Percentiles rank a stretch among this genome's conserved stretches.
Conservation (phyloP, 2,329 filamentous ascomycete species). For the Aspergillus transmontanensis region DNA sequence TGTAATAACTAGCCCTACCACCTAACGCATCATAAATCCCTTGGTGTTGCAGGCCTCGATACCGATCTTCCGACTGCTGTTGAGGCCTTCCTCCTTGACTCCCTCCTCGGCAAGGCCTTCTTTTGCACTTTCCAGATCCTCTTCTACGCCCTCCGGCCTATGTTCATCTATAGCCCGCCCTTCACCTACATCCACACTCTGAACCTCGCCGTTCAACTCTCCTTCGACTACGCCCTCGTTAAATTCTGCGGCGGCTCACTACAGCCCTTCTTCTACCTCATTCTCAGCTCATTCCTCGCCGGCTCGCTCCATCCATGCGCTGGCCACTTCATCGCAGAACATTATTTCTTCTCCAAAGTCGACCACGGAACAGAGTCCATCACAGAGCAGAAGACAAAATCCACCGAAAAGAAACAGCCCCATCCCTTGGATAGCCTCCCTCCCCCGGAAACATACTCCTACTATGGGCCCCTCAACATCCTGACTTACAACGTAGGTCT, state of each 20-base stretch:
- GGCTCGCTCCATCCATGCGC: slow-evolving; percentile 92
- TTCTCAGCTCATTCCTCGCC: slow-evolving; percentile 89
- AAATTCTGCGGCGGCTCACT: slow-evolving; percentile 56
- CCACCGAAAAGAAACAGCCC: slow-evolving; percentile 35
- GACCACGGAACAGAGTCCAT: slow-evolving; percentile 49
- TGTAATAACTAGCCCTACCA: slow-evolving; percentile 73
- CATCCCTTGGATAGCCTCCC: slow-evolving; percentile 64
- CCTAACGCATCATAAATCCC: slow-evolving; percentile 97
- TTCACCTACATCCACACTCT: slow-evolving; percentile 81
- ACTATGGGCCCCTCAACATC: slow-evolving; percentile 91
- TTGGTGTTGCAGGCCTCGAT: slow-evolving; percentile 93
- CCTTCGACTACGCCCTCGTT: slow-evolving; percentile 74
- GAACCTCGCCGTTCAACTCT: slow-evolving; percentile 76
- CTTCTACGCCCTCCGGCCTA: slow-evolving; percentile 95
- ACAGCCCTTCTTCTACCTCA: slow-evolving; percentile 75
- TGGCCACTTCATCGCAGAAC: slow-evolving; percentile 97
- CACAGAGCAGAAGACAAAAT: slow-evolving; percentile 51
- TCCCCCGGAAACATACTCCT: slow-evolving; percentile 92
- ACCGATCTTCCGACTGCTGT: slow-evolving; percentile 91
- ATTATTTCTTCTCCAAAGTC: slow-evolving; percentile 69
- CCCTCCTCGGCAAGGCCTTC: slow-evolving; percentile 91
- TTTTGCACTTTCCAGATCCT: slow-evolving; percentile 99
- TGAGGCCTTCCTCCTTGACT: slow-evolving; percentile 92
- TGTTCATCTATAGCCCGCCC: slow-evolving; percentile 88
- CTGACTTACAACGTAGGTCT: slow-evolving; percentile 96